Conservation (phyloP, 148 eudicot genomes). For the Arbutus unedo region DNA sequence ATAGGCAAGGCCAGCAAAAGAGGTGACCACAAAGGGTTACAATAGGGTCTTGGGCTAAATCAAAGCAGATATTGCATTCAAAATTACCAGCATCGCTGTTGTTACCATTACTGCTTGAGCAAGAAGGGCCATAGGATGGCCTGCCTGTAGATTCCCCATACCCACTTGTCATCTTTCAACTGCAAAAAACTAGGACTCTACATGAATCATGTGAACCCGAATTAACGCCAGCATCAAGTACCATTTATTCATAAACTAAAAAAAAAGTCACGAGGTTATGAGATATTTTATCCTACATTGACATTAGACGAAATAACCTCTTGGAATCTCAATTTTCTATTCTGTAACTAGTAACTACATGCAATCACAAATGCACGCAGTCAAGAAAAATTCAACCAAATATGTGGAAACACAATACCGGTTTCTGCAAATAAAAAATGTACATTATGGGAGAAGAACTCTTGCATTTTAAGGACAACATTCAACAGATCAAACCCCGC, state of each 20-base stretch:
- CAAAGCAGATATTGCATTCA: slow-evolving; percentile 66
- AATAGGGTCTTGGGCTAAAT: slow-evolving; percentile 56
- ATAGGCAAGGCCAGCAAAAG: slow-evolving; percentile 68
- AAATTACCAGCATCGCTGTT: slow-evolving; percentile 39
- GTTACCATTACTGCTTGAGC: slow-evolving; percentile 28
- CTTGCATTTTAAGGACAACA: too few species aligned
- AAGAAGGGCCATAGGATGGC: slow-evolving; percentile 32
- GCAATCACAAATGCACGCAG: too few species aligned
- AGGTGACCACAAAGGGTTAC: slow-evolving; percentile 65
- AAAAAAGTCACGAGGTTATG: not conserved
- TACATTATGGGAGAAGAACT: too few species aligned
- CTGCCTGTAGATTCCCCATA: slow-evolving; percentile 35
- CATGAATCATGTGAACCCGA: not conserved
- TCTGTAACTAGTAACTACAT: too few species aligned
- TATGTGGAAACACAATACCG: too few species aligned
- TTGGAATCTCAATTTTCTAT: too few species aligned
- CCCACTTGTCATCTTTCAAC: slow-evolving; percentile 33
- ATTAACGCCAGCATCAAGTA: not conserved
- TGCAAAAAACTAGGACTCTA: not conserved
- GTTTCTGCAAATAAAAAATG: too few species aligned
- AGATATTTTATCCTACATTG: not conserved
- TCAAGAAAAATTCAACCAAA: too few species aligned
- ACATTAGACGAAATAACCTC: not conserved
- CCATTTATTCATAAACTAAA: not conserved
- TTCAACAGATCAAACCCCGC: too few species aligned